Conservation (phyloP, 495 filamentous ascomycete genomes). For the Hypoxylon lienhwacheense region DNA sequence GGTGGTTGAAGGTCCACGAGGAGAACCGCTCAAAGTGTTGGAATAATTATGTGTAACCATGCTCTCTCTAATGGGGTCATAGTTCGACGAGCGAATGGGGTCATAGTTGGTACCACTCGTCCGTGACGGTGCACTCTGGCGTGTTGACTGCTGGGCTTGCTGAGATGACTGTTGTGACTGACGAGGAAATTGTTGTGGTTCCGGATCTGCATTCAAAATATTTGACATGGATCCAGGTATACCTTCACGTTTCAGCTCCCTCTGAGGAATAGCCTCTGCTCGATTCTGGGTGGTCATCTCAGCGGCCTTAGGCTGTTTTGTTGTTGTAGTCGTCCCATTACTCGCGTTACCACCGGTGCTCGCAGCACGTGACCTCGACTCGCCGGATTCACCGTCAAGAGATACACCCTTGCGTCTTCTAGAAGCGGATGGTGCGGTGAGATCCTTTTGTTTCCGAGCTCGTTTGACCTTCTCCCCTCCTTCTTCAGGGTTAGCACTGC, state of each 20-base stretch:
- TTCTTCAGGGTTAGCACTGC: conserved; percentile 42
- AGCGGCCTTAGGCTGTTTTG: conserved; percentile 44
- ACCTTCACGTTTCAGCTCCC: conserved; percentile 45
- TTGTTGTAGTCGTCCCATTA: conserved; percentile 13
- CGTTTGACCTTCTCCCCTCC: conserved; percentile 55
- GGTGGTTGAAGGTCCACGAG: conserved; percentile 52
- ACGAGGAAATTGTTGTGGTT: conserved; percentile 37
- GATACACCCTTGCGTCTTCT: conserved; percentile 53
- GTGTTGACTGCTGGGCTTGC: conserved; percentile 37
- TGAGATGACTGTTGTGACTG: conserved; percentile 23
- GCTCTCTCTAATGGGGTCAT: conserved; percentile 57
- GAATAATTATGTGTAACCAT: conserved; percentile 53
- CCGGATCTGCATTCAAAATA: conserved; percentile 53
- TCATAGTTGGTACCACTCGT: conserved; percentile 83
- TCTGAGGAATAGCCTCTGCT: conserved; percentile 38
- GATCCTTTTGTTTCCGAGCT: conserved; percentile 58
- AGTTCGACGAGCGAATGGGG: conserved; percentile 75
- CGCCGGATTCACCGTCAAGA: conserved; percentile 24
- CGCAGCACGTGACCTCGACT: conserved; percentile 22
- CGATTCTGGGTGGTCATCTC: conserved; percentile 38
- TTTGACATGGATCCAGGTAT: conserved; percentile 51
- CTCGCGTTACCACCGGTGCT: conserved; percentile 39
- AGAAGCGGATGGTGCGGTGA: conserved; percentile 54
- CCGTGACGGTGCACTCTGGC: conserved; percentile 48
- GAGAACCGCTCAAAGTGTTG: conserved; percentile 55